phyloP scores from a whole-genome alignment of 2,329 filamentous ascomycete species.

The Colletotrichum siamense region DNA sequence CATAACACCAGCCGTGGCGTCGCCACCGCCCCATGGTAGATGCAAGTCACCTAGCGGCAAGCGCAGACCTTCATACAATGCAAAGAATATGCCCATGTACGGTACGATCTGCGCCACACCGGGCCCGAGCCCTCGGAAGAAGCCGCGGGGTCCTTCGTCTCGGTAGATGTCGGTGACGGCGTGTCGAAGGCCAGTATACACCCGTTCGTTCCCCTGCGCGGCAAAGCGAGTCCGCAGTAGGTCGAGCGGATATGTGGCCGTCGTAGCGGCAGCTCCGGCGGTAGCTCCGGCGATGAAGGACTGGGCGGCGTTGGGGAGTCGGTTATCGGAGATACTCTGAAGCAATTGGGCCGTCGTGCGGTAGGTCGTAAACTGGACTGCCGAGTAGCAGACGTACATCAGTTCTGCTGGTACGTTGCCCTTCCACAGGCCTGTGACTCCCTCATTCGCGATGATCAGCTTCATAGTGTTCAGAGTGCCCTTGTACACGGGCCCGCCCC shows the following conservation, averaged over 20 bases:
- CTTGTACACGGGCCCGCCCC: conserved; percentile 65
- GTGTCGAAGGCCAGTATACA: conserved; percentile 76
- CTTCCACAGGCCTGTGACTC: conserved; percentile 90
- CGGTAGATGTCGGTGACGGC: conserved; percentile 76
- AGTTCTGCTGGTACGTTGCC: conserved; percentile 95
- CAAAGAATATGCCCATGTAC: conserved; percentile 97
- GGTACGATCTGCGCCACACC: conserved; percentile 88
- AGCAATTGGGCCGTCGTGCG: conserved; percentile 75
- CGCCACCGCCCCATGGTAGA: conserved; percentile 76
- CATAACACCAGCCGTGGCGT: conserved; percentile 81
- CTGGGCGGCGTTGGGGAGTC: conserved; percentile 71
- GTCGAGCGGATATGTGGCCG: conserved; percentile 89
- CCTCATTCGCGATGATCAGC: conserved; percentile 81
- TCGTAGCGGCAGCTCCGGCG: conserved; percentile 83
- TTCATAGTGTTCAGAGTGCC: conserved; percentile 78
- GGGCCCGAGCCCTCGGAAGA: conserved; percentile 86
- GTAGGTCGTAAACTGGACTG: conserved; percentile 89
- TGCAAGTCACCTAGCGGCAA: conserved; percentile 59
- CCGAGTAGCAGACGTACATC: conserved; percentile 91
- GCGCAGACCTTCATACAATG: conserved; percentile 81
- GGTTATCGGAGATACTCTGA: conserved; percentile 44
- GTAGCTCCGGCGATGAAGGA: conserved; percentile 84
- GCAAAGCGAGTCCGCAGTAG: conserved; percentile 93
- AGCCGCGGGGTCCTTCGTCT: conserved; percentile 78
- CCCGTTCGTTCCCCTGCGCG: conserved; percentile 81